These are phyloP conservation scores for Uncinocarpus reesii DNA, from an alignment of 2,329 filamentous ascomycete genomes.

Conservation along the genomic window DNA sequence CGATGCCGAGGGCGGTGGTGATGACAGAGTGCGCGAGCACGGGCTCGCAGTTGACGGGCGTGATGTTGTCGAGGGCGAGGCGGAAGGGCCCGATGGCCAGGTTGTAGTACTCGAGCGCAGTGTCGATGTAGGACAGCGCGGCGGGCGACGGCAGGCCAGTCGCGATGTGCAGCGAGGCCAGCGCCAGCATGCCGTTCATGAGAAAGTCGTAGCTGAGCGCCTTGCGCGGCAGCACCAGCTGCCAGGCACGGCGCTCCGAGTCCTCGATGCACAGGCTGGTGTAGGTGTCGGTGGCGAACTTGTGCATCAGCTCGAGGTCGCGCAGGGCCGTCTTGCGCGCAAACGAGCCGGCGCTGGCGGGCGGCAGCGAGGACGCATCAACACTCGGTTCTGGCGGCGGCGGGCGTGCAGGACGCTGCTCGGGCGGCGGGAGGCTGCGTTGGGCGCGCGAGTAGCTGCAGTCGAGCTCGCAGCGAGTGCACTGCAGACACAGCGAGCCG, in stretches of 20 bases:
- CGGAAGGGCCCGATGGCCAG: conserved; percentile 29
- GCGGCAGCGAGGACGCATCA: not conserved
- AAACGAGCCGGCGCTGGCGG: not conserved
- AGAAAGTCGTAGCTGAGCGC: conserved; percentile 35
- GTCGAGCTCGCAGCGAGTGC: conserved; percentile 27
- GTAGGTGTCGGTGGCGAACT: conserved; percentile 41
- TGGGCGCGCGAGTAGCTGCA: conserved; percentile 22
- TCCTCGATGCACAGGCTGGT: conserved; percentile 31
- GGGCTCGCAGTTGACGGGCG: conserved; percentile 29
- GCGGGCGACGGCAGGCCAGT: conserved; percentile 23
- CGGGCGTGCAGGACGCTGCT: conserved; percentile 19
- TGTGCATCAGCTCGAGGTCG: conserved; percentile 45
- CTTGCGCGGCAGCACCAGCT: conserved; percentile 32
- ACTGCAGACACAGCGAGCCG: conserved; percentile 33
- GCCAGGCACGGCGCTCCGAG: conserved; percentile 30
- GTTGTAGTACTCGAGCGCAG: conserved; percentile 30
- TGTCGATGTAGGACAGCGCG: conserved; percentile 29
- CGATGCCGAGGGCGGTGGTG: conserved; percentile 29
- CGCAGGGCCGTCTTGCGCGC: conserved; percentile 17
- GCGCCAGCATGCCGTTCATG: conserved; percentile 34
- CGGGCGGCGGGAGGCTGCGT: not conserved
- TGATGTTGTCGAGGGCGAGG: conserved; percentile 27
- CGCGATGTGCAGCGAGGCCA: conserved; percentile 34
- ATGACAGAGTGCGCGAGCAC: conserved; percentile 31
- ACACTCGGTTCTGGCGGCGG: not conserved